Base-by-base conservation (phyloP, 306 rosid species). In the Boehmeria nivea region DNA sequence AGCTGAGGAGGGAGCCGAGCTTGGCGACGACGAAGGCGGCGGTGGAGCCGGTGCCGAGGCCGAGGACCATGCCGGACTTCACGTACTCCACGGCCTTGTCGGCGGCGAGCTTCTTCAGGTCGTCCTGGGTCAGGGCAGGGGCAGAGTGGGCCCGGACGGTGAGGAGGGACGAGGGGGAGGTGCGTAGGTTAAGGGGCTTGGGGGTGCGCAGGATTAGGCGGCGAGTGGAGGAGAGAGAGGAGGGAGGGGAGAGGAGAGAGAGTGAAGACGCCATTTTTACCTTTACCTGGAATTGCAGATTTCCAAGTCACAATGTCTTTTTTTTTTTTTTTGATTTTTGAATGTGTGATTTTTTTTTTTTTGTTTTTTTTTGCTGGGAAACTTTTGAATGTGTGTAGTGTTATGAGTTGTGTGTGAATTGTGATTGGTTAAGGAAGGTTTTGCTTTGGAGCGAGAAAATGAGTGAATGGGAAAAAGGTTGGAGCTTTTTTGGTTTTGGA, bases 21-120 rank as follows among this genome's bases (percentile, higher is more conserved):
- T 83, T 87, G 67, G 86, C 51, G 53, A 87, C 95, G 56, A 87
- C 93, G 45, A 87, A 87, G 36, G 95, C 95, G 27, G 95, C 95
- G 23, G 95, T 87, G 72, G 93, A 87, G 56, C 95, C 93, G 17
- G 93, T 87, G 22, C 95, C 95, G 48, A 87, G 95, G 45, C 95
- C 95, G 25, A 87, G 84, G 67, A 87, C 86, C 95, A 87, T 87
- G 51, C 95, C 93, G 66, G 69, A 53, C 44, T 82, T 84, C 53
- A 87, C 93, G 49, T 75, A 76, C 12, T 81, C 95, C 22, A 87
- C 93, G 68, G 95, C 95, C 16, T 83, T 83, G 49, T 83, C 93
- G 63, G 95, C 93, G 60, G 95, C 95, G 63, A 87, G 80, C 28
- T 64, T 83, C 44, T 87, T 87, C 54, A 87, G 95, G 25, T 83